Evolutionary conservation across 352 stramenopile species (phyloP), one percentile per base, ranked within the genome.

Genomic region (Phytophthora crassamura): DNA sequence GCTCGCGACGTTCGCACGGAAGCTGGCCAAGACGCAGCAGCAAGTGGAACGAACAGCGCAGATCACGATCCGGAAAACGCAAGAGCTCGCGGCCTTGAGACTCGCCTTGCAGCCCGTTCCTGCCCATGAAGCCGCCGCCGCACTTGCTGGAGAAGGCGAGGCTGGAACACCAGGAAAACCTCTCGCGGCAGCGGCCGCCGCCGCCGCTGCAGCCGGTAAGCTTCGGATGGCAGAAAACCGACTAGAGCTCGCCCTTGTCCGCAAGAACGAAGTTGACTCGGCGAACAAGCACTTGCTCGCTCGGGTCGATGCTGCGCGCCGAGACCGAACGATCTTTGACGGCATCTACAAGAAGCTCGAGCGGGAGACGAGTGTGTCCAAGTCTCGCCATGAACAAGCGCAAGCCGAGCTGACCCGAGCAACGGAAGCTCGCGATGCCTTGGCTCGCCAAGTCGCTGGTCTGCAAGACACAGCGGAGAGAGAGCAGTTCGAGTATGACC

Each of bases 271-370:
- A 51, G 86, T 91, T 50, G 82, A 91, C 32, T 91, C 80, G 55
- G 83, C 87, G 42, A 94, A 91, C 63, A 94, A 94, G 59, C 74
- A 90, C 36, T 64, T 93, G 32, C 82, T 86, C 30, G 67, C 64
- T 51, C 80, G 89, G 46, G 85, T 93, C 40, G 83, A 95, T 33
- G 87, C 89, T 22, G 73, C 86, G 34, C 74, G 85, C 22, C 69
- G 77, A 45, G 83, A 95, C 42, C 78, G 85, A 30, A 75, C 85
- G 39, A 85, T 95, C 54, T 94, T 94, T 56, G 85, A 94, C 49
- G 67, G 82, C 11, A 93, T 95, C 50, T 93, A 95, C 75, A 93
- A 92, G 66, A 93, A 95, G 39, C 73, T 95, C 16, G 87, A 94
- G 67, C 77, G 81, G 6, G 85, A 95, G 64, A 74, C 77, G 40